These are phyloP conservation scores for Suillus plorans DNA, from an alignment of 768 basidiomycete species.

Conservation along the genomic window DNA sequence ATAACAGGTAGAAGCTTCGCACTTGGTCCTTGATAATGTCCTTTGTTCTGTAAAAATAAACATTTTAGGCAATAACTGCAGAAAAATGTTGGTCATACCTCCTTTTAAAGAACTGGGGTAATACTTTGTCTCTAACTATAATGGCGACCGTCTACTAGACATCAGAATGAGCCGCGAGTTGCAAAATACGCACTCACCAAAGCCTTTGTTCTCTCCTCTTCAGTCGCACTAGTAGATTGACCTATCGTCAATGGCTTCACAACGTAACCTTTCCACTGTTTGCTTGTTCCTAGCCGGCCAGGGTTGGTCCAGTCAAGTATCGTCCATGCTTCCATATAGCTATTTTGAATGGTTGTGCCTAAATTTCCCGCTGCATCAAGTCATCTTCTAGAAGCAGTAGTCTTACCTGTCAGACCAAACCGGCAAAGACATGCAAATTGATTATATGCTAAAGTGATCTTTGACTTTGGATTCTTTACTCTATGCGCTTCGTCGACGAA, in stretches of 20 bases:
- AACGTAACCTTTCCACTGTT: slow-evolving; percentile 78
- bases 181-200: slow-evolving; percentile 35
- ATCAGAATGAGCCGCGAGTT: slow-evolving; percentile 3
- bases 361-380: slow-evolving; percentile 8
- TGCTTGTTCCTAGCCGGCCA: slow-evolving; percentile 64
- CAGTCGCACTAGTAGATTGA: slow-evolving; percentile 64
- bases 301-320: slow-evolving; percentile 93
- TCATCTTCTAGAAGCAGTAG: not conserved
- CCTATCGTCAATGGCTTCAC: slow-evolving; percentile 65
- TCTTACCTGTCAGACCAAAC: slow-evolving; percentile 78
- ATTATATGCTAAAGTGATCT: slow-evolving; percentile 67
- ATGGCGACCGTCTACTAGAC: slow-evolving; percentile 52
- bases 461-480: slow-evolving; percentile 75
- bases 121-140: slow-evolving; percentile 60
- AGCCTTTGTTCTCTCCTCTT: slow-evolving; percentile 58
- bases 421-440: slow-evolving; percentile 65
- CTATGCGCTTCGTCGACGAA: slow-evolving; percentile 90
- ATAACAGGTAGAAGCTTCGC: not conserved
- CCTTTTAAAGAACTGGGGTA: slow-evolving; percentile 84
- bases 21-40: slow-evolving; percentile 73
- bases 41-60: slow-evolving; percentile 54
- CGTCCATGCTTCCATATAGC: slow-evolving; percentile 88
- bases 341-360: slow-evolving; percentile 75
- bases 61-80: not conserved
- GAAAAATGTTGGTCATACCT: slow-evolving; percentile 42